Percentiles rank a stretch among this genome's conserved stretches.
Evolutionary conservation across 139 green algal genomes (phyloP).

Genomic region (Gonium pectorale): DNA sequence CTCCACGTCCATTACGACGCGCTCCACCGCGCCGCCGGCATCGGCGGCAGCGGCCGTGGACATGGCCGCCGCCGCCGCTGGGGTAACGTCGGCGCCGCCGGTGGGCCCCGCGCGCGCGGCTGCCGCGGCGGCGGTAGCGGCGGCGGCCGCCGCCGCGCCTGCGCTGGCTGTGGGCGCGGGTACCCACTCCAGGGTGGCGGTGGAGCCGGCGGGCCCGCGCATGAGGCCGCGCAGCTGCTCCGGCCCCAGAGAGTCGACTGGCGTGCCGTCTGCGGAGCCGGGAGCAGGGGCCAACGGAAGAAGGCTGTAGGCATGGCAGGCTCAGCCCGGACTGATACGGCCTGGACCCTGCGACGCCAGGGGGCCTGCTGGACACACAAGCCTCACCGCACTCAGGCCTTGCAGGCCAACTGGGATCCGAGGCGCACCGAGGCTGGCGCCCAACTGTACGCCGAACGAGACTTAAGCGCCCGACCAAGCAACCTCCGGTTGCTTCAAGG

Average conservation of each 20-base stretch:
- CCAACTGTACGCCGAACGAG: no score
- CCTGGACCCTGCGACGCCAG: no score
- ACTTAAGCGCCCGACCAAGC: no score
- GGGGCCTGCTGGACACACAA: no score
- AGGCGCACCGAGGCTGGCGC: no score
- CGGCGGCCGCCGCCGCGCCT: neutral
- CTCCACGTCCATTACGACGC: slow-evolving; percentile 32
- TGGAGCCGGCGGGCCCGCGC: slow-evolving; percentile 60
- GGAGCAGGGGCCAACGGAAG: no score
- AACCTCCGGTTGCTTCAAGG: no score
- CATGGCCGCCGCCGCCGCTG: neutral
- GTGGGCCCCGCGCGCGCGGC: slow-evolving; percentile 31
- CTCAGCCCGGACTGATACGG: no score
- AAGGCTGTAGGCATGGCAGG: no score
- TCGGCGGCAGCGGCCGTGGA: slow-evolving; percentile 37
- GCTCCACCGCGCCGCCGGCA: neutral
- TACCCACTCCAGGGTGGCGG: slow-evolving; percentile 47
- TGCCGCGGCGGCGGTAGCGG: slow-evolving; percentile 21
- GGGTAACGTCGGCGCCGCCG: slow-evolving; percentile 2
- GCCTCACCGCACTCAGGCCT: no score
- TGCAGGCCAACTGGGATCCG: no score
- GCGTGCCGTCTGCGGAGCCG: slow-evolving; percentile 53
- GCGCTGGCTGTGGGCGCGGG: slow-evolving; percentile 4
- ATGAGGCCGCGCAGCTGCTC: slow-evolving; percentile 58
- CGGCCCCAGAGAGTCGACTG: slow-evolving; percentile 39